Conservation (phyloP, 495 filamentous ascomycete genomes). For the Lasiosphaeriaceae sp. region DNA sequence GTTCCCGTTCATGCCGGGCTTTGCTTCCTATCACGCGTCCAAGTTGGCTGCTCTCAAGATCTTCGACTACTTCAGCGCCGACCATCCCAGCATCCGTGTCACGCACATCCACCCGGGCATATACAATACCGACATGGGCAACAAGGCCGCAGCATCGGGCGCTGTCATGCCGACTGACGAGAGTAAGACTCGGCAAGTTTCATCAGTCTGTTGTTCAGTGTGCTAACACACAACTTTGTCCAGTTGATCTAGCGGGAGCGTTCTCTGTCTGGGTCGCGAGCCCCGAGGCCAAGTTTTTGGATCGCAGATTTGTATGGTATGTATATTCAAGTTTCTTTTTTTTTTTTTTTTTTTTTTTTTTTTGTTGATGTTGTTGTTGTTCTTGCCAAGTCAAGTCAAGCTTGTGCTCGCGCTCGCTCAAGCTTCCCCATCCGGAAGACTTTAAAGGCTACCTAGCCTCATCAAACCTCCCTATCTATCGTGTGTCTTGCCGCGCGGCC, state of each 20-base stretch:
- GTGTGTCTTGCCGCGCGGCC: too few relatives aligned
- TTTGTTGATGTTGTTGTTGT: too few relatives aligned
- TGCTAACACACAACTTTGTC: neutral
- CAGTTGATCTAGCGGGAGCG: constrained; percentile 38
- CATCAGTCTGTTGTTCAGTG: neutral
- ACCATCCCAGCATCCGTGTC: constrained; percentile 10
- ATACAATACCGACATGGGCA: constrained; percentile 12
- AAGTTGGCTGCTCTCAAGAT: constrained; percentile 17
- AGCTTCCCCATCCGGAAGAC: too few relatives aligned
- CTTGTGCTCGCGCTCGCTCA: too few relatives aligned
- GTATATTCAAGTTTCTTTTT: too few relatives aligned
- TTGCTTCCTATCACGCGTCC: constrained; percentile 8
- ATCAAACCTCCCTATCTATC: too few relatives aligned
- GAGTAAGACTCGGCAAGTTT: constrained; percentile 19
- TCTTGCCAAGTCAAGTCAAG: too few relatives aligned
- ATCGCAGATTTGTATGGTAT: constrained; percentile 40
- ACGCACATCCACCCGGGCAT: constrained; percentile 15
- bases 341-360: too few relatives aligned
- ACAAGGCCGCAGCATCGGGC: neutral
- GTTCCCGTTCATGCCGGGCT: constrained; percentile 10
- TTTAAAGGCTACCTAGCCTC: too few relatives aligned
- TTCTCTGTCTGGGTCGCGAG: constrained; percentile 47
- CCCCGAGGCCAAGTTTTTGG: constrained; percentile 44
- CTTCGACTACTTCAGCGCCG: constrained; percentile 8
- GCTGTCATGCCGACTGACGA: constrained; percentile 24